Evolutionary conservation across 352 stramenopile genomes (phyloP), one percentile per base, ranked within the genome.

Genomic region (Phytophthora brassicae): DNA sequence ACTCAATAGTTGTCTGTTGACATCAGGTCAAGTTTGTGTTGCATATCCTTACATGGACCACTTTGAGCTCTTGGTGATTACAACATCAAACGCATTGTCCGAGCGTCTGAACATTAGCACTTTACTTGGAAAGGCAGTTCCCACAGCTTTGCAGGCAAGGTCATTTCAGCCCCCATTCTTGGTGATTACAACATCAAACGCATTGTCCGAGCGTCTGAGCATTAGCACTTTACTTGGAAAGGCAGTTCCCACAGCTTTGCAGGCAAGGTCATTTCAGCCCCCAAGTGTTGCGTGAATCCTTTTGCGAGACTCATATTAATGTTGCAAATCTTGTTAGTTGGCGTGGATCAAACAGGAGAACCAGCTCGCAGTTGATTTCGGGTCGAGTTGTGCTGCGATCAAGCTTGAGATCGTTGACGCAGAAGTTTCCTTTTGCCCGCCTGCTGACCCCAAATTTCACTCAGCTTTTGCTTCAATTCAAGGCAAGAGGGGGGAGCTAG

Each of bases 11-110:
- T 67, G 7, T 23, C 1, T 46, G 11, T 14, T 36, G 13, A 0
- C 23, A 49, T 44, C 33, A 79, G 72, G 70, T 12, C 72, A 79
- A 47, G 39, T 79, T 6, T 52, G 60, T 23, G 45, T 73, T 54
- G 54, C 20, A 13, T 19, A 55, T 33, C 20, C 13, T 2, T 29
- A 6, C 20, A 7, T 59, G 17, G 35, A 33, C 16, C 14, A 28
- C 3, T 44, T 74, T 6, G 26, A 74, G 14, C 36, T 60, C 8
- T 16, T 60, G 19, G 29, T 38, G 4, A 68, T 76, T 39, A 28
- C 54, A 43, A 62, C 61, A 17, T 44, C 38, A 5, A 51, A 29
- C 38, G 68, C 61, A 7, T 44, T 56, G 28, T 66, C 60, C 16
- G 73, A 64, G 42, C 45, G 55, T 14, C 31, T 75, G 9, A 66